These are phyloP conservation scores for Neurospora sp. DNA, from an alignment of 495 filamentous ascomycete species.

Conservation along the genomic window DNA sequence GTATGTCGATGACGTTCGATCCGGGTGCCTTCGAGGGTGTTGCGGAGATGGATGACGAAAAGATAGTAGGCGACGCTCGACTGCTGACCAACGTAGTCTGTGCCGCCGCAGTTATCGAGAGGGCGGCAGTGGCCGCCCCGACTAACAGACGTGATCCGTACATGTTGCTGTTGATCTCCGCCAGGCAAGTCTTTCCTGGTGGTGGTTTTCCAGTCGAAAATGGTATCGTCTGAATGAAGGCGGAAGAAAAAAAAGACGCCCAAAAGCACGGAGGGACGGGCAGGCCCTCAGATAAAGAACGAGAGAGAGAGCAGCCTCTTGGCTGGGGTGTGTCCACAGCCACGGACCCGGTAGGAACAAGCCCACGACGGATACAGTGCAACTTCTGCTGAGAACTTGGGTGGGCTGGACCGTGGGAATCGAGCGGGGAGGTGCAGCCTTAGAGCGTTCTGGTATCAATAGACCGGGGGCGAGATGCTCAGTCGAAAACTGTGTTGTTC, in stretches of 20 bases:
- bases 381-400: not conserved
- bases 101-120: not conserved
- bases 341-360: not conserved
- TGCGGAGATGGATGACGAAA: constrained; percentile 2
- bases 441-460: not conserved
- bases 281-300: not conserved
- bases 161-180: not conserved
- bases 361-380: not conserved
- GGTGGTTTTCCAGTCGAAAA: not conserved
- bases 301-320: not conserved
- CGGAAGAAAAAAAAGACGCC: not conserved
- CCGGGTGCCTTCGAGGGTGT: not conserved
- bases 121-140: constrained; percentile 3
- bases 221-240: not conserved
- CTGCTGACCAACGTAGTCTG: constrained; percentile 1
- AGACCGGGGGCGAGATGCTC: not conserved
- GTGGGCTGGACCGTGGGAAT: not conserved
- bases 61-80: not conserved
- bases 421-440: not conserved
- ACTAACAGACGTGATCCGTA: constrained; percentile 1
- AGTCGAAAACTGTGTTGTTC: not conserved
- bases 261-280: not conserved
- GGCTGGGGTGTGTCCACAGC: not conserved
- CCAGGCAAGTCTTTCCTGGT: not conserved
- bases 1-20: no score